These are phyloP conservation scores for Platanthera zijinensis DNA, from an alignment of 106 monocot genomes.

Conservation along the genomic window DNA sequence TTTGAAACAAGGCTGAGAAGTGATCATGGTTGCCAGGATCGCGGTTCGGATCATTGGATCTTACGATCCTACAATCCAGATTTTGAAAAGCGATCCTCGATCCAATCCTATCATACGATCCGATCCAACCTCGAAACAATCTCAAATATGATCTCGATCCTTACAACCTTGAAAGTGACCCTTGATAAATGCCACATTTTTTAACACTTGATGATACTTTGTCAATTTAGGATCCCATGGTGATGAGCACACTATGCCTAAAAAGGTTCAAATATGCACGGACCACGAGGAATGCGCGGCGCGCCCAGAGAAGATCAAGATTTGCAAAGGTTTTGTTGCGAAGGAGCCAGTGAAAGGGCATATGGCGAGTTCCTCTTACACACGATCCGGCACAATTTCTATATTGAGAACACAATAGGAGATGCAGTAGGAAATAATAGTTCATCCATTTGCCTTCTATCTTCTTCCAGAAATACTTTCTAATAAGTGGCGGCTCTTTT, in stretches of 20 bases:
- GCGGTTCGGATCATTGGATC: too few species aligned
- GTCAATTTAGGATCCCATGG: slow-evolving; percentile 29
- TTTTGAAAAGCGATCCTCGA: too few species aligned
- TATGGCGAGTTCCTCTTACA: slow-evolving; percentile 65
- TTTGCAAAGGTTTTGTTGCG: slow-evolving; percentile 74
- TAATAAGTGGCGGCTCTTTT: not conserved
- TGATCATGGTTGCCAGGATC: too few species aligned
- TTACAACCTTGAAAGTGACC: too few species aligned
- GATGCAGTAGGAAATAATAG: slow-evolving; percentile 33
- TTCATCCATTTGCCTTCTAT: not conserved
- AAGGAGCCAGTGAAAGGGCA: slow-evolving; percentile 93
- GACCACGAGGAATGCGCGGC: slow-evolving; percentile 54
- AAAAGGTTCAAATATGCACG: slow-evolving; percentile 40
- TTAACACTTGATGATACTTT: not conserved
- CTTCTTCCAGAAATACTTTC: not conserved
- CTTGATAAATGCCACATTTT: not conserved
- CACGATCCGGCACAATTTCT: slow-evolving; percentile 28
- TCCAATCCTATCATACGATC: too few species aligned
- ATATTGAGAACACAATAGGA: slow-evolving; percentile 24
- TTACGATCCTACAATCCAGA: too few species aligned
- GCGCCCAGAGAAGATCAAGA: slow-evolving; percentile 65
- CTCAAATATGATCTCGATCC: too few species aligned
- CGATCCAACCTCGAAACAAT: too few species aligned
- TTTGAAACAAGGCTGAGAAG: too few species aligned
- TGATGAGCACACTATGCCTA: slow-evolving; percentile 18